These are phyloP conservation scores for Colletotrichum endophyticum DNA, from an alignment of 2,329 filamentous ascomycete genomes.

Conservation along the genomic window DNA sequence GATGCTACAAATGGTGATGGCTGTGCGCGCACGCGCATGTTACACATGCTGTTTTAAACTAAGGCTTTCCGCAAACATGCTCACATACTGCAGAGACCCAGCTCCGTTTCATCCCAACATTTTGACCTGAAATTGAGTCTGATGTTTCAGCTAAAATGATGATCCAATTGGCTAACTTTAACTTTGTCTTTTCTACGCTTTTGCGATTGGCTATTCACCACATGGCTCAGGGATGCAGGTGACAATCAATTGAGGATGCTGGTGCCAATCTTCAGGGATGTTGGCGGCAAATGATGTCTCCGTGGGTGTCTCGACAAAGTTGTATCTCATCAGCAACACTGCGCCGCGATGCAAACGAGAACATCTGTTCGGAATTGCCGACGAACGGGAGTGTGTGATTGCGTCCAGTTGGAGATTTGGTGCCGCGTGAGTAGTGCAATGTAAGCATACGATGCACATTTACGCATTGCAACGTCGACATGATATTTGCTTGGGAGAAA, in stretches of 20 bases:
- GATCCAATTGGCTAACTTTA: background rate
- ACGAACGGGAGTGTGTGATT: too few relatives aligned
- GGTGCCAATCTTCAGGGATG: background rate
- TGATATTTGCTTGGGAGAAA: background rate
- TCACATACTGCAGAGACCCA: background rate
- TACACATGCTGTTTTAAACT: constrained; percentile 6
- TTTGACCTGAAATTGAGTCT: background rate
- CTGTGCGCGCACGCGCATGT: background rate
- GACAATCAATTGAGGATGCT: background rate
- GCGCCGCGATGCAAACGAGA: background rate
- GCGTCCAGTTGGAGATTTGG: background rate
- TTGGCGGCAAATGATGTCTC: background rate
- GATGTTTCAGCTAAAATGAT: background rate
- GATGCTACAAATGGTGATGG: background rate
- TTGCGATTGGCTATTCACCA: background rate
- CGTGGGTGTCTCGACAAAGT: background rate
- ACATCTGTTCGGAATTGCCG: too few relatives aligned
- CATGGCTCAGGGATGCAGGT: background rate
- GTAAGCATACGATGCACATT: background rate
- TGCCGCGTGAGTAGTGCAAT: background rate
- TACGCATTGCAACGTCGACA: background rate
- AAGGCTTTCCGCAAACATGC: background rate
- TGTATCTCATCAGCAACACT: background rate
- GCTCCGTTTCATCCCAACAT: constrained; percentile 1
- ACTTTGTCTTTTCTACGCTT: background rate